Evolutionary conservation across 192 early-diverging fungal species (phyloP), one percentile per base, ranked within the genome.

Genomic region (Linderina pennispora): DNA sequence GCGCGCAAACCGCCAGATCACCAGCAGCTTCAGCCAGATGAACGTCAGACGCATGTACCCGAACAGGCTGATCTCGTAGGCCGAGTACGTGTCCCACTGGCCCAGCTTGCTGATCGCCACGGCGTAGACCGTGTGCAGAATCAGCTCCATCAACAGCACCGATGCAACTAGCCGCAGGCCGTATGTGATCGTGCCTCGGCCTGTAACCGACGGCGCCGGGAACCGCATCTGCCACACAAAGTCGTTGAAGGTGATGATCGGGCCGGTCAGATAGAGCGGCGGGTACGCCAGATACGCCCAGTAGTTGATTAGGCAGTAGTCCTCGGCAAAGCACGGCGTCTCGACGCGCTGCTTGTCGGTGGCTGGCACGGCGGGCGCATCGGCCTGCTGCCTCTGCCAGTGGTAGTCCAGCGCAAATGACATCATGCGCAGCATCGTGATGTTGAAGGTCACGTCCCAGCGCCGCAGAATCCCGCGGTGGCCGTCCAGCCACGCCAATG

Each of bases 1-100:
- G 25, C 96, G 77, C 62, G 95, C 97, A 69, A 95, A 97, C 25
- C 96, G 77, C 96, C 96, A 98, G 40, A 93, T 94, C 23, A 98
- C 85, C 49, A 94, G 67, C 13, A 98, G 64, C 80, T 92, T 96
- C 25, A 98, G 78, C 94, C 94, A 98, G 44, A 98, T 91, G 40
- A 91, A 76, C 36, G 85, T 78, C 23, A 98, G 66, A 62, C 90
- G 88, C 68, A 90, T 89, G 48, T 87, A 91, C 8, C 91, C 92
- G 38, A 98, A 74, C 74, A 88, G 77, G 24, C 80, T 82, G 41
- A 97, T 83, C 64, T 98, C 79, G 17, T 89, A 78, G 2, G 85
- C 79, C 1, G 82, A 60, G 39, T 83, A 81, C n/a, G 80, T 81
- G 17, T 78, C 82, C 90, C 91, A 98, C 4, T 89, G 93, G 31